A percentile compares a stretch with the other conserved stretches of the same genome.
phyloP scores from a whole-genome alignment of 768 basidiomycete genomes.

The Pisolithus marmoratus region DNA sequence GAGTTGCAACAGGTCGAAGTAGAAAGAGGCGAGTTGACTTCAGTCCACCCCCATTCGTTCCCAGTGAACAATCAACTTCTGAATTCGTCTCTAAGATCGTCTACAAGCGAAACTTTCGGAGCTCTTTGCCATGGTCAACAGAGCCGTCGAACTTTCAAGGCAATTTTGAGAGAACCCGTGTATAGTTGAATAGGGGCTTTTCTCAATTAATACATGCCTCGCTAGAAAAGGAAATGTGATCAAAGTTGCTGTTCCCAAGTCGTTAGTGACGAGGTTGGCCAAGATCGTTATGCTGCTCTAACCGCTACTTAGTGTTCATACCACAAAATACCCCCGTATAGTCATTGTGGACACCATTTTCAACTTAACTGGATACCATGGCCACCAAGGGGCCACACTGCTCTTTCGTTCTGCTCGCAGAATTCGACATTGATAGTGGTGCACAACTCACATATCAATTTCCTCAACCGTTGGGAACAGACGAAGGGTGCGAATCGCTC shows the following conservation, averaged over 20 bases:
- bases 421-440: conserved; percentile 96
- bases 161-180: not conserved
- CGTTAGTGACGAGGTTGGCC: not conserved
- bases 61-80: conserved; percentile 7
- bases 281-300: conserved; percentile 2
- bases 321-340: conserved; percentile 8
- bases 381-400: conserved; percentile 67
- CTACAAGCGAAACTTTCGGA: conserved; percentile 17
- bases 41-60: not conserved
- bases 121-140: conserved; percentile 21
- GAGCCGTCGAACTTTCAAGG: conserved; percentile 21
- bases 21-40: conserved; percentile 36
- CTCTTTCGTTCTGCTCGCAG: conserved; percentile 93
- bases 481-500: conserved; percentile 71
- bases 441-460: conserved; percentile 94
- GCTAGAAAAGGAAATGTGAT: conserved; percentile 25
- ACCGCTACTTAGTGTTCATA: not conserved
- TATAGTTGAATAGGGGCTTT: not conserved
- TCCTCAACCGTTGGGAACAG: conserved; percentile 88
- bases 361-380: conserved; percentile 32
- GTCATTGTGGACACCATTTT: not conserved
- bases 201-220: too few relatives aligned
- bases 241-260: conserved; percentile 1
- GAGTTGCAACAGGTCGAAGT: conserved; percentile 13
- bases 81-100: conserved; percentile 13